Evolutionary conservation across 179 eudicot genomes (phyloP), one percentile per base, ranked within the genome.

Genomic region (Vitellaria paradoxa): DNA sequence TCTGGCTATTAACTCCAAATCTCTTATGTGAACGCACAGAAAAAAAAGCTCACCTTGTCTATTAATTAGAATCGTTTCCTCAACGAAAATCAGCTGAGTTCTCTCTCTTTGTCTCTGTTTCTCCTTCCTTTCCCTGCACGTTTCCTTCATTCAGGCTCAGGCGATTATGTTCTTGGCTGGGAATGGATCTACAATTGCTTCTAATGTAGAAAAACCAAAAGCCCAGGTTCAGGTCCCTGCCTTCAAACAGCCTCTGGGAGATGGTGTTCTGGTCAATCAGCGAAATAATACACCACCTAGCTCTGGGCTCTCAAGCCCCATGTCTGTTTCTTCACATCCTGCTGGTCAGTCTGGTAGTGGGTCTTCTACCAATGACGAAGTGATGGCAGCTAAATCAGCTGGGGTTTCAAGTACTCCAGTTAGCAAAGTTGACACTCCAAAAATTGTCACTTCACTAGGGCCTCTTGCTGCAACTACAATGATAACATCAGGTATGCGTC

Each of bases 111-210:
- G 59, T 65, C 13, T 65, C 18, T 18, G 9, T 61, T 17, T 47
- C 37, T 30, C 45, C 3, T 6, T 75, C 17, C 63, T 46, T 75
- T 55, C 9, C 47, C 42, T 14, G 7, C n/a, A 6, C 53, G 57
- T 42, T 5, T 14, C 75, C 24, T 26, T 20, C 60, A 40, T 82
- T 85, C 85, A 89, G 92, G 92, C 91, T 77, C 89, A 88, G 79
- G 93, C 90, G 42, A 86, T 88, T 70, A 85, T 86, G 86, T 47
- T 83, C 61, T 81, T 89, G 83, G 92, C 90, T 72, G 87, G 85
- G 46, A 85, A 75, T 60, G 81, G 75, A 6, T 62, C 78, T 60
- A 62, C 76, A 23, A 11, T 62, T 49, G 15, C 63, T 12, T 74
- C 73, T 50, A 83, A 70, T 42, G n/a, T 64, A 53, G 64, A 78